Evolutionary conservation across 2,329 filamentous ascomycete species (phyloP).

Genomic region (Domatiomyces catenatus): DNA sequence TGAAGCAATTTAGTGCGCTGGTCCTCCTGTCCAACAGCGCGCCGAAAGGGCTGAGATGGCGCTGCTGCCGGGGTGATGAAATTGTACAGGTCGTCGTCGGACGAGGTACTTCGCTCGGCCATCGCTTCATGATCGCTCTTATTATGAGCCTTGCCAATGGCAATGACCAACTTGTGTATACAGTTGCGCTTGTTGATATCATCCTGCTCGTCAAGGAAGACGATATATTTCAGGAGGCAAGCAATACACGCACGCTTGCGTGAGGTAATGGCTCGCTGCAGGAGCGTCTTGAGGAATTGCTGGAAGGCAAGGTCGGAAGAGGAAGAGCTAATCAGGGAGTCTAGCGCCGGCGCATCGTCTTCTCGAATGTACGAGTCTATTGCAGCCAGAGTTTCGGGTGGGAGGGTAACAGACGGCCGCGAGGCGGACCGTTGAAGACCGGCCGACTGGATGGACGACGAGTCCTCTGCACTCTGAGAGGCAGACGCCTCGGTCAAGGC

Average conservation of each 20-base stretch:
- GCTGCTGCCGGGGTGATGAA: slow-evolving; percentile 69
- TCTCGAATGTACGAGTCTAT: slow-evolving; percentile 57
- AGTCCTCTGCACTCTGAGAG: slow-evolving; percentile 39
- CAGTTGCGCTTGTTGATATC: slow-evolving; percentile 92
- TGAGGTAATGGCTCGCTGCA: slow-evolving; percentile 46
- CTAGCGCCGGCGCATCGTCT: slow-evolving; percentile 43
- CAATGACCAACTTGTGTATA: slow-evolving; percentile 80
- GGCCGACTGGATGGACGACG: slow-evolving; percentile 34
- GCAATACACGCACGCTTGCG: slow-evolving; percentile 57
- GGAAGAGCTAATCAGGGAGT: slow-evolving; percentile 6
- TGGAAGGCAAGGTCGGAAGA: slow-evolving; percentile 15
- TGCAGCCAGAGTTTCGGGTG: slow-evolving; percentile 51
- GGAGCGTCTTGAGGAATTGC: slow-evolving; percentile 26
- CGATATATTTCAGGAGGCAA: slow-evolving; percentile 53
- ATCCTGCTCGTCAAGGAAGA: slow-evolving; percentile 65
- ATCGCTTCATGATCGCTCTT: slow-evolving; percentile 38
- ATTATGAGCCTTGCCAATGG: slow-evolving; percentile 63
- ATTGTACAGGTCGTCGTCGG: slow-evolving; percentile 43
- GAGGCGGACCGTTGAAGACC: slow-evolving; percentile 65
- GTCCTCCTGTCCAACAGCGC: slow-evolving; percentile 51
- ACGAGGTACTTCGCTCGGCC: slow-evolving; percentile 35
- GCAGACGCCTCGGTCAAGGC: slow-evolving; percentile 57
- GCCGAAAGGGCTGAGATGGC: slow-evolving; percentile 45
- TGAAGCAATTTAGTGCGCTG: slow-evolving; percentile 44
- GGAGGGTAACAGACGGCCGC: slow-evolving; percentile 57